Conservation (phyloP, 2,329 filamentous ascomycete species). For the Chaetomium sp. region DNA sequence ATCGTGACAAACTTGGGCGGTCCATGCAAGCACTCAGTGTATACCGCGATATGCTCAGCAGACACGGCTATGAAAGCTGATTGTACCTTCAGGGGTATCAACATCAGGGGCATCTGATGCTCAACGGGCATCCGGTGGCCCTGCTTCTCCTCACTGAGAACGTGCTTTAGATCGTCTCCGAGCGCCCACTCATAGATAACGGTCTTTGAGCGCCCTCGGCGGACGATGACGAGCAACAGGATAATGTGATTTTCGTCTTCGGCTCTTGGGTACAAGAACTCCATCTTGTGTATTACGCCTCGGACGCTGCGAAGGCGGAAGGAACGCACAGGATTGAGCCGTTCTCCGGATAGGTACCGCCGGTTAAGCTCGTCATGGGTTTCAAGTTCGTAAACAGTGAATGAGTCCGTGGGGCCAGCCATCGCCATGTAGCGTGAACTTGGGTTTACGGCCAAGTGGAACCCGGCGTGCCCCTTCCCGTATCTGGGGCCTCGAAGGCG, state of each 20-base stretch:
- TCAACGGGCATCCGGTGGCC: slow-evolving; percentile 46
- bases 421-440: slow-evolving; percentile 63
- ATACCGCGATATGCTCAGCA: slow-evolving; percentile 50
- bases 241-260: slow-evolving; percentile 65
- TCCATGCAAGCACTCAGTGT: slow-evolving; percentile 47
- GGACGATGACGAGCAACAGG: slow-evolving; percentile 59
- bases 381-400: slow-evolving; percentile 67
- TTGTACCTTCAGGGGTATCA: slow-evolving; percentile 66
- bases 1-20: slow-evolving; percentile 43
- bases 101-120: slow-evolving; percentile 56
- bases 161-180: slow-evolving; percentile 40
- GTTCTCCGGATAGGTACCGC: slow-evolving; percentile 40
- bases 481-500: slow-evolving; percentile 52
- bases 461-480: slow-evolving; percentile 53
- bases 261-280: slow-evolving; percentile 69
- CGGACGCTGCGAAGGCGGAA: slow-evolving; percentile 44
- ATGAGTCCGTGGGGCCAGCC: slow-evolving; percentile 61
- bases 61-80: slow-evolving; percentile 66
- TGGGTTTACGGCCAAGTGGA: slow-evolving; percentile 69
- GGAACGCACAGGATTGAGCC: slow-evolving; percentile 52
- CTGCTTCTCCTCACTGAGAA: slow-evolving; percentile 40
- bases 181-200: slow-evolving; percentile 56
- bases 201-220: slow-evolving; percentile 44
- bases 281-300: slow-evolving; percentile 77
- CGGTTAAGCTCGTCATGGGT: slow-evolving; percentile 43